A percentile compares a stretch with the other conserved stretches of the same genome.
These are phyloP conservation scores for Trametes pubescens DNA, from an alignment of 1,284 basidiomycete genomes.

Conservation along the genomic window DNA sequence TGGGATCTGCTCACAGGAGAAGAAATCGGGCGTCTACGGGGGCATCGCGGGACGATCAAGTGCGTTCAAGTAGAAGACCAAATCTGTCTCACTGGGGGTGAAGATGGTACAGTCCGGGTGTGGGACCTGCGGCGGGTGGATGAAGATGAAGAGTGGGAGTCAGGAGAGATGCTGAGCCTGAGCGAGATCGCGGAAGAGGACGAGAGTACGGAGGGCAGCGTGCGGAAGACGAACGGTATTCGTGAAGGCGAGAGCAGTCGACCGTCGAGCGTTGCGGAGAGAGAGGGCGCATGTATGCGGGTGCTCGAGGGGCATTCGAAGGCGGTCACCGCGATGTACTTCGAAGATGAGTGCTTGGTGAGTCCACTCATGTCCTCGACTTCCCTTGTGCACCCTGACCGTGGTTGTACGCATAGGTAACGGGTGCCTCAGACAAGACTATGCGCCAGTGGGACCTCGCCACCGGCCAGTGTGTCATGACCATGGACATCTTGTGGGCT, in stretches of 20 bases:
- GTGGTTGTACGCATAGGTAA: constrained; percentile 66
- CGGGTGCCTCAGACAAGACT: constrained; percentile 98
- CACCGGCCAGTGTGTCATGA: constrained; percentile 97
- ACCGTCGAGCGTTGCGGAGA: constrained; percentile 37
- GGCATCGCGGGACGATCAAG: constrained; percentile 85
- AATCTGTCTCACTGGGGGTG: constrained; percentile 90
- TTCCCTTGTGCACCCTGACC: background rate
- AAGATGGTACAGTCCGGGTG: constrained; percentile 84
- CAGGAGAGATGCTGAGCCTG: constrained; percentile 62
- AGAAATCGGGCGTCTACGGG: constrained; percentile 82
- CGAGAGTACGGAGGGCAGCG: constrained; percentile 49
- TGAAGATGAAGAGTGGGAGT: constrained; percentile 73
- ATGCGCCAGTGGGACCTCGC: constrained; percentile 97
- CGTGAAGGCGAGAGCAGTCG: constrained; percentile 35
- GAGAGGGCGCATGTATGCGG: constrained; percentile 68
- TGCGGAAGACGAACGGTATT: constrained; percentile 43
- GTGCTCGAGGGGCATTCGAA: constrained; percentile 92
- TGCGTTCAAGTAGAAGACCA: constrained; percentile 94
- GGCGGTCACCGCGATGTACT: constrained; percentile 92
- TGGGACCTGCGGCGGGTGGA: constrained; percentile 91
- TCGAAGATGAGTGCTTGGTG: constrained; percentile 93
- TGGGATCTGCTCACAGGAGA: constrained; percentile 89
- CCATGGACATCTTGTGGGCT: constrained; percentile 99
- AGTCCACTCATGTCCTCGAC: constrained; percentile 37
- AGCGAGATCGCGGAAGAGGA: constrained; percentile 72